These are phyloP conservation scores for Umbilicus rupestris DNA, from an alignment of 164 flowering plant genomes.

Conservation along the genomic window DNA sequence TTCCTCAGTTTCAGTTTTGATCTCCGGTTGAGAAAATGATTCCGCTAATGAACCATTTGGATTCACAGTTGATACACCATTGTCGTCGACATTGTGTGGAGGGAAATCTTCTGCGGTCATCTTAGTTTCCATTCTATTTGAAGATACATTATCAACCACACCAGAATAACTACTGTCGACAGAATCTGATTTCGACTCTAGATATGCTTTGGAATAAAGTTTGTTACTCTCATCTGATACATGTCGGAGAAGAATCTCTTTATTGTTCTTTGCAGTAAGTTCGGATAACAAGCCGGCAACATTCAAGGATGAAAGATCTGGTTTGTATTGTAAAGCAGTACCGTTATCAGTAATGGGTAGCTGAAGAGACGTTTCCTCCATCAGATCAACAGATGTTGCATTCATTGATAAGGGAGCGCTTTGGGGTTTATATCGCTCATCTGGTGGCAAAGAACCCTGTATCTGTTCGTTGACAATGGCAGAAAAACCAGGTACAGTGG, in stretches of 20 bases:
- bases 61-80: slow-evolving; percentile 14
- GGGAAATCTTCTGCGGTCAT: slow-evolving; percentile 16
- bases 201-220: slow-evolving; percentile 14
- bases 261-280: slow-evolving; percentile 9
- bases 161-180: slow-evolving; percentile 3
- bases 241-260: slow-evolving; percentile 17
- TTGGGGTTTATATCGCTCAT: slow-evolving; percentile 28
- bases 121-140: slow-evolving; percentile 14
- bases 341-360: slow-evolving; percentile 15
- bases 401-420: slow-evolving; percentile 21
- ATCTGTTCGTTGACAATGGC: slow-evolving; percentile 29
- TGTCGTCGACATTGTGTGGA: slow-evolving; percentile 13
- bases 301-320: slow-evolving; percentile 13
- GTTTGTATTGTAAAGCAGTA: slow-evolving; percentile 13
- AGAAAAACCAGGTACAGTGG: slow-evolving; percentile 69
- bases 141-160: slow-evolving; percentile 12
- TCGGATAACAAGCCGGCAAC: slow-evolving; percentile 13
- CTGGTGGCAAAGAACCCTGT: slow-evolving; percentile 22
- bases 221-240: slow-evolving; percentile 16
- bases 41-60: slow-evolving; percentile 21
- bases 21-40: slow-evolving; percentile 28
- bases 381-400: slow-evolving; percentile 13
- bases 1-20: slow-evolving; percentile 27
- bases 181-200: slow-evolving; percentile 13
- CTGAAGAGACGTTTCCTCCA: slow-evolving; percentile 13